These are phyloP conservation scores for Prinsepia uniflora DNA, from an alignment of 306 rosid genomes.

Conservation along the genomic window DNA sequence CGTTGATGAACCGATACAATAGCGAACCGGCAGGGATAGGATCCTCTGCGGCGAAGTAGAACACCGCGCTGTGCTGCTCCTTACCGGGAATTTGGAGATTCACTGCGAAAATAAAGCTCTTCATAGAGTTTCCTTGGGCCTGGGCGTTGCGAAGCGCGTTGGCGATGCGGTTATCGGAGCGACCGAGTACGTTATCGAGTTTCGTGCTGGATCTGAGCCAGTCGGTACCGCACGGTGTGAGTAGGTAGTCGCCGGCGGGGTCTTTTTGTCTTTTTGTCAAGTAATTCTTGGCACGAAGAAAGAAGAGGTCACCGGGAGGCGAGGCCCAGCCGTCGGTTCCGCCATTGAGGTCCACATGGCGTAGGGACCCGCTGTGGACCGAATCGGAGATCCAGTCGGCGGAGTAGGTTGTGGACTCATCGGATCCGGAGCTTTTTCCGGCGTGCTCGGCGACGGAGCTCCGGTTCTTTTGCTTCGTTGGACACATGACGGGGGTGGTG, in stretches of 20 bases:
- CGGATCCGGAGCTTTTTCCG: constrained; percentile 25
- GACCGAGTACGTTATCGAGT: constrained; percentile 77
- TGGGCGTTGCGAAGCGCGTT: constrained; percentile 55
- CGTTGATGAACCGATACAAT: constrained; percentile 61
- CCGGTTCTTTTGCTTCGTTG: constrained; percentile 37
- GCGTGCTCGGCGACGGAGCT: constrained; percentile 32
- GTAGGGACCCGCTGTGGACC: constrained; percentile 64
- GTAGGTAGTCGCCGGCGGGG: constrained; percentile 72
- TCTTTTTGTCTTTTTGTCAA: constrained; percentile 47
- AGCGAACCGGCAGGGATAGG: constrained; percentile 65
- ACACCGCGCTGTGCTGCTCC: constrained; percentile 84
- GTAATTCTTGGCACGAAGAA: constrained; percentile 58
- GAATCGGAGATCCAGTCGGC: constrained; percentile 56
- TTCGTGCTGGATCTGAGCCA: constrained; percentile 74
- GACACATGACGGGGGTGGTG: constrained; percentile 37
- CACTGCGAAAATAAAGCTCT: constrained; percentile 77
- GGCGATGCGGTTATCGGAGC: constrained; percentile 65
- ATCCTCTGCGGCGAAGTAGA: constrained; percentile 71
- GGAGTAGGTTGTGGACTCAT: constrained; percentile 24
- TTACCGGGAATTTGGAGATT: constrained; percentile 87
- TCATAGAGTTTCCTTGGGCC: constrained; percentile 44
- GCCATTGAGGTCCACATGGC: constrained; percentile 55
- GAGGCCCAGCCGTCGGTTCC: constrained; percentile 95
- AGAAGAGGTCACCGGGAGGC: constrained; percentile 79
- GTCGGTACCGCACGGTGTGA: constrained; percentile 71